These are phyloP conservation scores for Ustilago loliicola DNA, from an alignment of 1,284 basidiomycete genomes.

Conservation along the genomic window DNA sequence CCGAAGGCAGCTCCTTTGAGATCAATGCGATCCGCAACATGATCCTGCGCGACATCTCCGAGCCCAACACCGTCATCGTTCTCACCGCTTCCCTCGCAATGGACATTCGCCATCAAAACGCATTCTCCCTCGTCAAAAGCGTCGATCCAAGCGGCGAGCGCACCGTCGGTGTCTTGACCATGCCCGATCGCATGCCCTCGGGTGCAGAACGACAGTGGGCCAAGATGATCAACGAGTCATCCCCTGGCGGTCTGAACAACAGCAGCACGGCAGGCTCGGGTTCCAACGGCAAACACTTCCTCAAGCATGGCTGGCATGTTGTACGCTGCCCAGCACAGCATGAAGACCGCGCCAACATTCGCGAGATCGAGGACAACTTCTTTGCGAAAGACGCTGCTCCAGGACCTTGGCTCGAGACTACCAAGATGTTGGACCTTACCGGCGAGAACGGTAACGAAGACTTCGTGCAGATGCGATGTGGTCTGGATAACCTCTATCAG, in stretches of 20 bases:
- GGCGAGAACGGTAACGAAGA: slow-evolving; percentile 13
- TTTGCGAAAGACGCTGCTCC: neutral
- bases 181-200: slow-evolving; percentile 30
- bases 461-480: slow-evolving; percentile 26
- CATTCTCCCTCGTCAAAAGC: slow-evolving; percentile 15
- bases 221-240: slow-evolving; percentile 31
- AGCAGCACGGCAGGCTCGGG: neutral
- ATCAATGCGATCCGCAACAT: slow-evolving; percentile 20
- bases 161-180: slow-evolving; percentile 38
- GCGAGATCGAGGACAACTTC: slow-evolving; percentile 15
- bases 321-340: slow-evolving; percentile 29
- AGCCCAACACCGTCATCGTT: slow-evolving; percentile 20
- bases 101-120: slow-evolving; percentile 23
- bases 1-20: slow-evolving; percentile 9
- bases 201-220: slow-evolving; percentile 25
- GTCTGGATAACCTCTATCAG: slow-evolving; percentile 17
- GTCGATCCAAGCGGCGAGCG: slow-evolving; percentile 11
- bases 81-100: slow-evolving; percentile 22
- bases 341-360: slow-evolving; percentile 16
- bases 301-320: slow-evolving; percentile 43
- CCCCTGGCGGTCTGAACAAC: neutral
- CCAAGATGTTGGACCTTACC: slow-evolving; percentile 5
- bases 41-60: slow-evolving; percentile 23
- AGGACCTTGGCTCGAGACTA: slow-evolving; percentile 13
- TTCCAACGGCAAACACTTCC: slow-evolving; percentile 12